A percentile compares a stretch with the other conserved stretches of the same genome.
Evolutionary conservation across 352 stramenopile genomes (phyloP).

Genomic region (Globisporangium paroecandrum): DNA sequence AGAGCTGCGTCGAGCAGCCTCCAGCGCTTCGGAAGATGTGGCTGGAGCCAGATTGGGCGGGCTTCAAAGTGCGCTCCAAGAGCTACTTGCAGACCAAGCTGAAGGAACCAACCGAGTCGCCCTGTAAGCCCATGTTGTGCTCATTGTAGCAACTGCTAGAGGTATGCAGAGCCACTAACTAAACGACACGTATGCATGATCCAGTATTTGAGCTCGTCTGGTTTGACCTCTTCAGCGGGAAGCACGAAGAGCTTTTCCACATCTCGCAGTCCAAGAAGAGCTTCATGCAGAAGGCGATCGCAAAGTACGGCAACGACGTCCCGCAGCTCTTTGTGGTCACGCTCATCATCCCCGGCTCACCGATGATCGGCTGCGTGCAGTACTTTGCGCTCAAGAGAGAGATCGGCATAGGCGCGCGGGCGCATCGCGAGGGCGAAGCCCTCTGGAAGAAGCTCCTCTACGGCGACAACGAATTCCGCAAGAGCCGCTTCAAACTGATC

Average conservation of each 20-base stretch:
- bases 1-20: slow-evolving; percentile 39
- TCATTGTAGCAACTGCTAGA: too few relatives aligned
- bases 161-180: too few relatives aligned
- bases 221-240: slow-evolving; percentile 77
- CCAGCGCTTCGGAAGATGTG: slow-evolving; percentile 63
- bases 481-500: slow-evolving; percentile 78
- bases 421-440: slow-evolving; percentile 28
- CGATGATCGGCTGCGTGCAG: slow-evolving; percentile 65
- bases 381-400: slow-evolving; percentile 65
- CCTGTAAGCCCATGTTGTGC: slow-evolving; percentile 35
- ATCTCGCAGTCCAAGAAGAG: slow-evolving; percentile 66
- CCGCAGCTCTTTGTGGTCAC: slow-evolving; percentile 75
- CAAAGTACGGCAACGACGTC: slow-evolving; percentile 62
- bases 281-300: slow-evolving; percentile 55
- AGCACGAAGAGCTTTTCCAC: slow-evolving; percentile 63
- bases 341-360: slow-evolving; percentile 63
- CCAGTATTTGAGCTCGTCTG: slow-evolving; percentile 81
- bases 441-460: slow-evolving; percentile 67
- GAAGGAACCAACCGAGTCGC: slow-evolving; percentile 55
- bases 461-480: slow-evolving; percentile 64
- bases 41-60: slow-evolving; percentile 53
- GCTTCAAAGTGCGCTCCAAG: slow-evolving; percentile 73
- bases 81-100: slow-evolving; percentile 63
- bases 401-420: slow-evolving; percentile 8
- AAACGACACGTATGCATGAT: too few relatives aligned